A percentile compares a stretch with the other conserved stretches of the same genome.
Conservation (phyloP, 2,329 filamentous ascomycete species). For the Phaeomoniella chlamydospora region DNA sequence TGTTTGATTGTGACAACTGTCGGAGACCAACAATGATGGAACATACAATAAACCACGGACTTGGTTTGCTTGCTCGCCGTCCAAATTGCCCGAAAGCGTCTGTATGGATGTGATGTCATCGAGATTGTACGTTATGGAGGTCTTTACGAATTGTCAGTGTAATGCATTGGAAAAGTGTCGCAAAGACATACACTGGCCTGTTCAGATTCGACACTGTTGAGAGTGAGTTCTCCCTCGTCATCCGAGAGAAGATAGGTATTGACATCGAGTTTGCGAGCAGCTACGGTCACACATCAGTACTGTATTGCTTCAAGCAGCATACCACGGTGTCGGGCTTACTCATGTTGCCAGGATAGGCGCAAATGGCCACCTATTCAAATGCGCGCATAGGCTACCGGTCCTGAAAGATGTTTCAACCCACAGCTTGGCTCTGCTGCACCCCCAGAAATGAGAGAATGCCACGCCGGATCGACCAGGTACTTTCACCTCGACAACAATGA, state of each 20-base stretch:
- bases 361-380: too few relatives aligned
- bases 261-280: background rate
- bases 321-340: too few relatives aligned
- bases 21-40: constrained; percentile 43
- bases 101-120: constrained; percentile 43
- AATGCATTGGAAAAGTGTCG: background rate
- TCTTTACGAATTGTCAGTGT: background rate
- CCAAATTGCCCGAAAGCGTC: constrained; percentile 58
- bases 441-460: too few relatives aligned
- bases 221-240: background rate
- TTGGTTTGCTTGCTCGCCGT: constrained; percentile 40
- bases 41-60: constrained; percentile 76
- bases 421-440: too few relatives aligned
- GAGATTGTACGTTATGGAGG: background rate
- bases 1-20: constrained; percentile 48
- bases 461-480: too few relatives aligned
- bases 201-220: background rate
- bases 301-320: too few relatives aligned
- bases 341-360: too few relatives aligned
- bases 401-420: too few relatives aligned
- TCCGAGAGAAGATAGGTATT: background rate
- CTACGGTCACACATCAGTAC: too few relatives aligned
- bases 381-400: too few relatives aligned
- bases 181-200: background rate
- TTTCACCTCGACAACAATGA: too few relatives aligned